phyloP scores from a whole-genome alignment of 2,329 filamentous ascomycete species.

The Trichoderma semiorbis region DNA sequence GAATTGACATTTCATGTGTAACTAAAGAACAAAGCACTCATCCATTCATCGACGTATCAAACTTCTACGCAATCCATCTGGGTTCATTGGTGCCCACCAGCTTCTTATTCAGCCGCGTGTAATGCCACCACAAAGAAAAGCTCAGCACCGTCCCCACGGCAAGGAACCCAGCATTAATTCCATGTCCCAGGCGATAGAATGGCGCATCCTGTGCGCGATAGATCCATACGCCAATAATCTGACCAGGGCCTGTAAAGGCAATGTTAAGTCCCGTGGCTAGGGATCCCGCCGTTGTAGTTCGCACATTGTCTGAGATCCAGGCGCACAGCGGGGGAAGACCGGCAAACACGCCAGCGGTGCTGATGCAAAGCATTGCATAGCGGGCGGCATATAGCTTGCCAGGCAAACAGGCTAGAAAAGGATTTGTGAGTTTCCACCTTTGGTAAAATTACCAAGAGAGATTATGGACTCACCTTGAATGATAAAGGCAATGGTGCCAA shows the following conservation, averaged over 20 bases:
- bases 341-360: not conserved
- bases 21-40: not conserved
- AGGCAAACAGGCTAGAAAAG: not conserved
- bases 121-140: constrained; percentile 4
- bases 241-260: not conserved
- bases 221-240: constrained; percentile 1
- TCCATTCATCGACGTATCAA: not conserved
- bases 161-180: not conserved
- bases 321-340: not conserved
- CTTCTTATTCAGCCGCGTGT: not conserved
- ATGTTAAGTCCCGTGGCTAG: not conserved
- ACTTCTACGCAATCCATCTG: not conserved
- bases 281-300: not conserved
- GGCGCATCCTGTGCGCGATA: not conserved
- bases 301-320: not conserved
- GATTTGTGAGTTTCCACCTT: not conserved
- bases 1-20: no score
- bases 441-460: fast-evolving
- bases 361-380: constrained; percentile 4
- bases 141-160: not conserved
- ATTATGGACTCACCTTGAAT: not conserved
- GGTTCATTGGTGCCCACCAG: not conserved
- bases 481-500: constrained; percentile 7
- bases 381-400: not conserved
- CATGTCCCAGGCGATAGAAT: not conserved